phyloP scores from a whole-genome alignment of 1,284 basidiomycete genomes.

The Mycosarcoma mackinlayi region DNA sequence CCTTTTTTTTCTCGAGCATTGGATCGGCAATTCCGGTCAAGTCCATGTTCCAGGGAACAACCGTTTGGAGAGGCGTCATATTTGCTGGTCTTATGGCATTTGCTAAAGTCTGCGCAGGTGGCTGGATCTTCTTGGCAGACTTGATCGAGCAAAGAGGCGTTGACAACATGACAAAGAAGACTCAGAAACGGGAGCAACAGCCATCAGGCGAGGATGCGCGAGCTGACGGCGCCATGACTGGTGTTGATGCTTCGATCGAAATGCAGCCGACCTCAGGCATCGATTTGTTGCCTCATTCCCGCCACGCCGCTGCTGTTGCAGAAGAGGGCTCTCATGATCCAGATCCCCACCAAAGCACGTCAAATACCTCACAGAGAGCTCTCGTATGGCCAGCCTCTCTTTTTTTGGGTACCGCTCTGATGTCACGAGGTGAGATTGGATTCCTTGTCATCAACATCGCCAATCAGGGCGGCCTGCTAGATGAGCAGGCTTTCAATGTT shows the following conservation, averaged over 20 bases:
- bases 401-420: constrained; percentile 71
- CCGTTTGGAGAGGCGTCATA: constrained; percentile 73
- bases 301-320: no score
- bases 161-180: neutral
- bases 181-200: neutral
- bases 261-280: constrained; percentile 3
- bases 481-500: constrained; percentile 43
- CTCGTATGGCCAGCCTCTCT: constrained; percentile 45
- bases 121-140: constrained; percentile 67
- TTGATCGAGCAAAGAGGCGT: constrained; percentile 13
- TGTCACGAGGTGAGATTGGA: constrained; percentile 74
- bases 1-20: constrained; percentile 74
- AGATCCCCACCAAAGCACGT: no score
- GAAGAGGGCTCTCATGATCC: no score
- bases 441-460: constrained; percentile 60
- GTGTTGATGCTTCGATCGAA: neutral
- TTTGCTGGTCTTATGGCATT: constrained; percentile 72
- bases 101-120: constrained; percentile 70
- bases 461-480: constrained; percentile 19
- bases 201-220: neutral
- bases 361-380: neutral
- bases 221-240: neutral
- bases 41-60: constrained; percentile 70
- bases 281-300: no score
- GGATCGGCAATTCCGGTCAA: constrained; percentile 74